These are phyloP conservation scores for Penicillium italicum DNA, from an alignment of 2,329 filamentous ascomycete genomes.

Conservation along the genomic window DNA sequence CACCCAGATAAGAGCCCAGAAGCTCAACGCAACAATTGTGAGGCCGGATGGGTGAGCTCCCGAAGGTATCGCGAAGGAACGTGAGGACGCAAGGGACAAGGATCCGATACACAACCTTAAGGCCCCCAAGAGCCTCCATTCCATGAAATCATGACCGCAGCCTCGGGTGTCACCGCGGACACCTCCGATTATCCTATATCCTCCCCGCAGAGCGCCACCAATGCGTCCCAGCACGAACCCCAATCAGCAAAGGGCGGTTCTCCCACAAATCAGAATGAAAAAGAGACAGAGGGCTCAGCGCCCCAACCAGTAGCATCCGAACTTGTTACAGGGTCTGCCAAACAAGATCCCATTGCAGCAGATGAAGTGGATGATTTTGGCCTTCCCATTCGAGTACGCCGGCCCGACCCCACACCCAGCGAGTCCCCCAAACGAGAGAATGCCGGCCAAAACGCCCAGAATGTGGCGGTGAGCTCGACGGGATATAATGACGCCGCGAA, in stretches of 20 bases:
- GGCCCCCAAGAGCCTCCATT: slow-evolving; percentile 6
- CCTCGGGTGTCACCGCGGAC: slow-evolving; percentile 25
- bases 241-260: slow-evolving; percentile 4
- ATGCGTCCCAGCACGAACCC: slow-evolving; percentile 1
- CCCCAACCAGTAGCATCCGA: slow-evolving; percentile 3
- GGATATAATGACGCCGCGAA: not conserved
- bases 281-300: slow-evolving; percentile 17
- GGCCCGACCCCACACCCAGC: slow-evolving; percentile 13
- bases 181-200: slow-evolving; percentile 25
- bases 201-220: slow-evolving; percentile 12
- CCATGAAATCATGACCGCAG: slow-evolving; percentile 33
- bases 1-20: not conserved
- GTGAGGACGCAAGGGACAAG: slow-evolving; percentile 14
- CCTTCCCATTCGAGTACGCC: slow-evolving; percentile 34
- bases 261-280: slow-evolving; percentile 8
- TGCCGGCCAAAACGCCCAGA: slow-evolving; percentile 21
- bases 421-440: slow-evolving; percentile 17
- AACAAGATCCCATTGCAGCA: slow-evolving; percentile 4
- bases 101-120: slow-evolving; percentile 14
- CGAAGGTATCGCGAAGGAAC: slow-evolving; percentile 13
- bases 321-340: not conserved
- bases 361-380: slow-evolving; percentile 40
- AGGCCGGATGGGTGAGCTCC: slow-evolving; percentile 19
- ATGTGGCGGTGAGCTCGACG: slow-evolving; percentile 1
- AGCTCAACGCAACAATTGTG: not conserved